Percentiles rank a stretch among this genome's conserved stretches.
These are phyloP conservation scores for Teratosphaeria gauchensis DNA, from an alignment of 2,329 filamentous ascomycete genomes.

Conservation along the genomic window DNA sequence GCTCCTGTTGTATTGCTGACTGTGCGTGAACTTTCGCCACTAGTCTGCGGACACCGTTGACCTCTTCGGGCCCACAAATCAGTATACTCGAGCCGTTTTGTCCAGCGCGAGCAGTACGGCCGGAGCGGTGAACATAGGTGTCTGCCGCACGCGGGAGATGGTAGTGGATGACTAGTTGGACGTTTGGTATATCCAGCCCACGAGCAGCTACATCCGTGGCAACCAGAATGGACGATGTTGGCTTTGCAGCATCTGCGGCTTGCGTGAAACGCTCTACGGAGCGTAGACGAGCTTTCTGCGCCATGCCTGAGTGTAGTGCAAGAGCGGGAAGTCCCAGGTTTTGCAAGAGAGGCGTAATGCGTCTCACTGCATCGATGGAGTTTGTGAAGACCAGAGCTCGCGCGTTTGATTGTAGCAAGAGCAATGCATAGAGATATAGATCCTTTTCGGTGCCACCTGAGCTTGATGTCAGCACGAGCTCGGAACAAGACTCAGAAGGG, in stretches of 20 bases:
- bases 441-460: constrained; percentile 80
- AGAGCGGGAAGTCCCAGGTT: constrained; percentile 68
- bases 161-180: constrained; percentile 89
- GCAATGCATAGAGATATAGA: constrained; percentile 80
- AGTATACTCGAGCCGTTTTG: constrained; percentile 72
- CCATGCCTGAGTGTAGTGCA: constrained; percentile 86
- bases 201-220: constrained; percentile 90
- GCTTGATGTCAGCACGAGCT: neutral
- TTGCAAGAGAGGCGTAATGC: constrained; percentile 73
- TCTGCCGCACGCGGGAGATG: constrained; percentile 87
- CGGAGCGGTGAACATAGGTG: constrained; percentile 89
- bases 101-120: constrained; percentile 79
- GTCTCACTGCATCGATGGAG: constrained; percentile 84
- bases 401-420: constrained; percentile 70
- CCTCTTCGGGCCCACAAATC: constrained; percentile 85
- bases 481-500: neutral
- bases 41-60: constrained; percentile 70
- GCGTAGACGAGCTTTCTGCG: constrained; percentile 87
- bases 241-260: constrained; percentile 36
- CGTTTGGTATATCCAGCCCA: constrained; percentile 83
- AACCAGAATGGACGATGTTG: constrained; percentile 57
- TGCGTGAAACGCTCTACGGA: constrained; percentile 75
- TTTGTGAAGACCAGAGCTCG: constrained; percentile 91
- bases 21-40: constrained; percentile 77
- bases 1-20: constrained; percentile 29